phyloP scores from a whole-genome alignment of 495 filamentous ascomycete species.

The Pseudoneurospora amorphoporcata region DNA sequence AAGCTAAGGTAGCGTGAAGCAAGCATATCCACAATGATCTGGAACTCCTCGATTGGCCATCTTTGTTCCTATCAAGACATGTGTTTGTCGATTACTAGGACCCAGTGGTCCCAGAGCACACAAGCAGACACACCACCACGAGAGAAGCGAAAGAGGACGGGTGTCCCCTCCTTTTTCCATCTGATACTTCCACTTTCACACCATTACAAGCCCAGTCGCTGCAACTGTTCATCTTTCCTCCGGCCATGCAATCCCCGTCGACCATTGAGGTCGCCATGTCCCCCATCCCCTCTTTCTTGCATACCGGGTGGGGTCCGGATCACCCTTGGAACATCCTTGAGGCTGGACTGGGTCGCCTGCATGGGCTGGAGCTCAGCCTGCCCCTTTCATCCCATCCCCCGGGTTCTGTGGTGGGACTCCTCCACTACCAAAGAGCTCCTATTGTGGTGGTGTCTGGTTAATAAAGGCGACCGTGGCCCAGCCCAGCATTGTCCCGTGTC shows the following conservation, averaged over 20 bases:
- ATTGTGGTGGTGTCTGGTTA: background rate
- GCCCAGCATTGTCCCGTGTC: too few relatives aligned
- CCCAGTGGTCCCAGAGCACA: background rate
- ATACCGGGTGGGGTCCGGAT: background rate
- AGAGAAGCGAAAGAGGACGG: background rate
- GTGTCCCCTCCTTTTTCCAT: background rate
- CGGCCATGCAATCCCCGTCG: background rate
- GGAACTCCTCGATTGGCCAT: background rate
- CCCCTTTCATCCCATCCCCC: background rate
- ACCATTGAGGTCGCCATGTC: background rate
- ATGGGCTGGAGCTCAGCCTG: background rate
- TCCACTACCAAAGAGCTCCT: background rate
- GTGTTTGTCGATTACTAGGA: background rate
- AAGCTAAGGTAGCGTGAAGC: background rate
- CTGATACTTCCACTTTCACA: background rate
- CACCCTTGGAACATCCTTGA: background rate
- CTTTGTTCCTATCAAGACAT: background rate
- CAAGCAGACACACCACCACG: background rate
- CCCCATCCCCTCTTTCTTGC: background rate
- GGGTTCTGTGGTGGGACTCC: background rate
- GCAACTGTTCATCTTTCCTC: background rate
- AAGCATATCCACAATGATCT: background rate
- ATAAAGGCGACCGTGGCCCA: background rate
- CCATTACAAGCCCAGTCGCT: background rate
- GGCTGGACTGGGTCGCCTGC: background rate